These are phyloP conservation scores for Forsythia viridissima DNA, from an alignment of 257 asterid species.

Conservation along the genomic window DNA sequence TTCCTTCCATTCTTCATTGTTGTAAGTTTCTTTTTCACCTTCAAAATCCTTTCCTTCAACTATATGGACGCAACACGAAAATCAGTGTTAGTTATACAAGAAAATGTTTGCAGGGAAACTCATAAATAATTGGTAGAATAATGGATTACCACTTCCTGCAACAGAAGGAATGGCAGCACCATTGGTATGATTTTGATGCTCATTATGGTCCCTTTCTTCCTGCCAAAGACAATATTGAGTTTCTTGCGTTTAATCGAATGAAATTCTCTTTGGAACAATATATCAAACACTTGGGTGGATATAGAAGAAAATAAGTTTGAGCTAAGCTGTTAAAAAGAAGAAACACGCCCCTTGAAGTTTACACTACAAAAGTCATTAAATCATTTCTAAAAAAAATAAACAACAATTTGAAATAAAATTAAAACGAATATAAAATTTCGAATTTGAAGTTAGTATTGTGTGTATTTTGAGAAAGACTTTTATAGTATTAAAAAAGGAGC, in stretches of 20 bases:
- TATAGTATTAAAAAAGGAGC: no score
- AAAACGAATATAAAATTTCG: neutral
- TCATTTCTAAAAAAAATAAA: no score
- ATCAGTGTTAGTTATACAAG: neutral
- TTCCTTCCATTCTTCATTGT: conserved; percentile 69
- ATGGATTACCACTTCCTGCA: conserved; percentile 62
- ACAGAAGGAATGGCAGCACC: conserved; percentile 44
- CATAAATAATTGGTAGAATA: neutral
- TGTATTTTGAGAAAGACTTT: no score
- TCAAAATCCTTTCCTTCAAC: conserved; percentile 67
- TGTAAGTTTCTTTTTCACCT: conserved; percentile 59
- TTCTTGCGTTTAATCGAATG: neutral
- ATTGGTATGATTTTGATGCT: conserved; percentile 37
- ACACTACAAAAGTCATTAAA: no score
- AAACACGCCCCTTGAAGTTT: neutral
- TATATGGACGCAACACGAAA: conserved; percentile 9
- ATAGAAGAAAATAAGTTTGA: no score
- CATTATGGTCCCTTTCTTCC: conserved; percentile 52
- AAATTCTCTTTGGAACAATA: neutral
- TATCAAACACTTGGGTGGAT: neutral
- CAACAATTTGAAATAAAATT: no score
- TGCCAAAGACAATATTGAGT: conserved; percentile 24
- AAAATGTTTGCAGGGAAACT: neutral
- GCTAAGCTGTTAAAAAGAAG: no score
- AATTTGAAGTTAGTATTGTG: no score